Base-by-base conservation (phyloP, 78 protist genomes). In the Mastigamoeba balamuthi region DNA sequence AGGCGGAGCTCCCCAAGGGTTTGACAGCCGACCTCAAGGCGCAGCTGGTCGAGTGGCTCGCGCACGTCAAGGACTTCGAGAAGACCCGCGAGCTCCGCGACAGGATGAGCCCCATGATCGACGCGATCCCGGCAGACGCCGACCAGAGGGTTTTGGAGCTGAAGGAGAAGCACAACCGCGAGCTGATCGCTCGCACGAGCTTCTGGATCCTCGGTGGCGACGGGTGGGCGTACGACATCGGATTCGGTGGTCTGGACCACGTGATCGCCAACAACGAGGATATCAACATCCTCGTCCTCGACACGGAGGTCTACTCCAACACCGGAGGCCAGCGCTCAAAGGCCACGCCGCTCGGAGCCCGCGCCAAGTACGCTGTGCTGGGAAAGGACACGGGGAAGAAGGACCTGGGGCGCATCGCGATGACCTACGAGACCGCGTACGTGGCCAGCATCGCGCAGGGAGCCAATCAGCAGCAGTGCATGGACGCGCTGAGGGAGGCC, bases 161-260 rank as follows among this genome's bases (percentile, higher is more conserved):
- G 33, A 8, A 25, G 17, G 33, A 25, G 33, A 17, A 3, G 66
- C 8, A 53, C 29, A 72, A 66, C 10, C n/a, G 38, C 38, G 78
- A 78, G 9, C 1, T 78, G 77, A 1, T 69, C 80, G 6, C 66
- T 3, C 66, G 52, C 17, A 3, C 3, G 39, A 74, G 77, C 27
- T 3, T 27, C 44, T 84, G 87, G 89, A 69, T 74, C n/a, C 7
- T 88, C 39, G 92, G 92, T 8, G 92, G 92, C 30, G 92, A 88
- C 64, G 92, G 92, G 30, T 88, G 88, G 88, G 90, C 92, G 27
- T 84, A 84, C 78, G 92, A 88, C 40, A 88, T 88, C 30, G 92
- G 85, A 40, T 81, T 38, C 39, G 85, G 82, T n/a, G 93, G 93
- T 6, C 67, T 89, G 23, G 93, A 89, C 76, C 93, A 89, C 52